Evolutionary conservation across 1,284 basidiomycete genomes (phyloP).

Genomic region (Cryptococcus sp.): DNA sequence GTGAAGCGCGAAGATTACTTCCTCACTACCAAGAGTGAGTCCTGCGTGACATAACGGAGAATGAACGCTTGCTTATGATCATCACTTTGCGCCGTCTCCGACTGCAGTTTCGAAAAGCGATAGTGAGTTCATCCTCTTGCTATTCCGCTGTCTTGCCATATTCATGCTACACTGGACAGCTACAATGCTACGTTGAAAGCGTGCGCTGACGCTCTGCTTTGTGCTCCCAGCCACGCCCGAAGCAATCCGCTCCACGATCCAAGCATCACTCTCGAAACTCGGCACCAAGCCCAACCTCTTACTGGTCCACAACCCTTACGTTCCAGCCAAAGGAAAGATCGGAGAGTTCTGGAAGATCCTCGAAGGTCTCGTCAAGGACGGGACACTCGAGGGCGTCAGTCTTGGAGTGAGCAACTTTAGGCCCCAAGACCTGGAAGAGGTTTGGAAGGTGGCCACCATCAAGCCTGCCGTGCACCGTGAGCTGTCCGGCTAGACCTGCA

Average conservation of each 20-base stretch:
- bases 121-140: not conserved
- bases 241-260: conserved; percentile 26
- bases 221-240: conserved; percentile 16
- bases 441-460: conserved; percentile 57
- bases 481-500: conserved; percentile 3
- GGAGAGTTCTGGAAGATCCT: conserved; percentile 38
- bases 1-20: conserved; percentile 56
- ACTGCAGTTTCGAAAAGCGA: not conserved
- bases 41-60: not conserved
- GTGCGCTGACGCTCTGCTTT: not conserved
- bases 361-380: conserved; percentile 53
- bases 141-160: too few species aligned
- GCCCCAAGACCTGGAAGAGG: conserved; percentile 42
- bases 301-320: conserved; percentile 41
- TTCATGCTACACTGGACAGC: not conserved
- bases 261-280: conserved; percentile 28
- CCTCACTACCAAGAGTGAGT: conserved; percentile 59
- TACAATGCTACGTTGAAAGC: not conserved
- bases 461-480: conserved; percentile 70
- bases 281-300: conserved; percentile 38
- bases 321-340: conserved; percentile 31
- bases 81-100: not conserved
- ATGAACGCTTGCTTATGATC: not conserved
- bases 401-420: conserved; percentile 52
- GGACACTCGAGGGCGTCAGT: conserved; percentile 62